Base-by-base conservation (phyloP, 805 yeast genomes). In the Metschnikowia amazonensis region DNA sequence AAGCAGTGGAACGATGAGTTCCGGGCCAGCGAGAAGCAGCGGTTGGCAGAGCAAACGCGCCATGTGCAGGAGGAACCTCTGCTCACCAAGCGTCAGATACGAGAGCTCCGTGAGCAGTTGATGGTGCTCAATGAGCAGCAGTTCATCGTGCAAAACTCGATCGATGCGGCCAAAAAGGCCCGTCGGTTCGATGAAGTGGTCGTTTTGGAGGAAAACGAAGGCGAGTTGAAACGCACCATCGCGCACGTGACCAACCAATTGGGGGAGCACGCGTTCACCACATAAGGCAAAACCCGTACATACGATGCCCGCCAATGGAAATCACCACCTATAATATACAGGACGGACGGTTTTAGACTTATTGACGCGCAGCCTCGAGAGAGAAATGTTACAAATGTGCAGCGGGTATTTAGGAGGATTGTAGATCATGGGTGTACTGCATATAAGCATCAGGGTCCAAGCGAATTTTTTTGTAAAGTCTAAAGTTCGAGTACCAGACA, bases 91-190 rank as follows among this genome's bases (percentile, higher is more conserved):
- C 66, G 63, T 42, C 76, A 82, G 50, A 76, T 85, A 8, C 72
- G 89, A 35, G 74, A 74, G 41, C 65, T 73, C 23, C 66, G 94
- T 37, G 92, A 89, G 53, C 83, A 84, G 52, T 65, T 90, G 47
- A 86, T 90, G 84, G 97, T 92, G 9, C 65, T 89, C 58, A 84
- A 84, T 49, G 98, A 90, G 60, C 98, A 90, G 57, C 73, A 75
- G 16, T 90, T 78, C 53, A 64, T 92, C 49, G 81, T 92, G 2
- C 78, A 80, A 47, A 74, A 79, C 13, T 78, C 84, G 77, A 75
- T 86, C 23, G 70, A 73, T 2, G 79, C 75, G 11, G 79, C 83
- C 30, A 86, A 82, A 48, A 75, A 73, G 52, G 80, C 77, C 42
- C 67, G 97, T 36, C 79, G 80, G 51, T 87, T 88, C 58, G 97